These are phyloP conservation scores for Ophiostoma tasmaniense DNA, from an alignment of 2,329 filamentous ascomycete species.

Conservation along the genomic window DNA sequence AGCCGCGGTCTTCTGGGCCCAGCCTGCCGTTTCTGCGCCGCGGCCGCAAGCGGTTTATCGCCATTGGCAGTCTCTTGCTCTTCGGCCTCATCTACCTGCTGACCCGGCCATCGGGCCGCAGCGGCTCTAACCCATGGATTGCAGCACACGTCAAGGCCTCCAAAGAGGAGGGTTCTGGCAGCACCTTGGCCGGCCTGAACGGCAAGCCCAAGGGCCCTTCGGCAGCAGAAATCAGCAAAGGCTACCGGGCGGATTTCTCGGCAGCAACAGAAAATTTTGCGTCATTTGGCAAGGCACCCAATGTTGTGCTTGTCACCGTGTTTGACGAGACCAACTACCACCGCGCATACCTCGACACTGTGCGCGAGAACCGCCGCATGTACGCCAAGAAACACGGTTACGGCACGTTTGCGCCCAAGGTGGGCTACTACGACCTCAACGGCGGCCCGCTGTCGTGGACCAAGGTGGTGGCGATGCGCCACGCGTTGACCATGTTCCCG, in stretches of 20 bases:
- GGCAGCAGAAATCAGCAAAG: slow-evolving; percentile 3
- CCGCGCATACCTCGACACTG: slow-evolving; percentile 58
- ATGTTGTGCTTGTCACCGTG: slow-evolving; percentile 76
- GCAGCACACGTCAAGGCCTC: slow-evolving; percentile 14
- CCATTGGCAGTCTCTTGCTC: slow-evolving; percentile 45
- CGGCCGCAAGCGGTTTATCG: slow-evolving; percentile 52
- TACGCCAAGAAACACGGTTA: slow-evolving; percentile 89
- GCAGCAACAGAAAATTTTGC: slow-evolving; percentile 23
- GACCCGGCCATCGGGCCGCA: slow-evolving; percentile 27
- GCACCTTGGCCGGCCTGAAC: slow-evolving; percentile 6
- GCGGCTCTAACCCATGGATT: slow-evolving; percentile 18
- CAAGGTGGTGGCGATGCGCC: slow-evolving; percentile 75
- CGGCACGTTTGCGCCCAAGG: slow-evolving; percentile 68
- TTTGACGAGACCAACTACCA: slow-evolving; percentile 60
- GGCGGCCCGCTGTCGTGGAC: slow-evolving; percentile 59
- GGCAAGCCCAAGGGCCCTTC: not conserved
- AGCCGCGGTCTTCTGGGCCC: slow-evolving; percentile 45
- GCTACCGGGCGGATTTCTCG: slow-evolving; percentile 12
- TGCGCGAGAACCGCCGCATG: slow-evolving; percentile 72
- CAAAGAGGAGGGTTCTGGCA: slow-evolving; percentile 13
- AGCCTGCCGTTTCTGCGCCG: slow-evolving; percentile 45
- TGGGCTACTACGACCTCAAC: slow-evolving; percentile 64
- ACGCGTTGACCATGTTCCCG: slow-evolving; percentile 75
- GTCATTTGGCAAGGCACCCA: slow-evolving; percentile 46
- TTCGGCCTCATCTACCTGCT: slow-evolving; percentile 55